Conservation (phyloP, 2,329 filamentous ascomycete species). For the Colletotrichum sansevieriae region DNA sequence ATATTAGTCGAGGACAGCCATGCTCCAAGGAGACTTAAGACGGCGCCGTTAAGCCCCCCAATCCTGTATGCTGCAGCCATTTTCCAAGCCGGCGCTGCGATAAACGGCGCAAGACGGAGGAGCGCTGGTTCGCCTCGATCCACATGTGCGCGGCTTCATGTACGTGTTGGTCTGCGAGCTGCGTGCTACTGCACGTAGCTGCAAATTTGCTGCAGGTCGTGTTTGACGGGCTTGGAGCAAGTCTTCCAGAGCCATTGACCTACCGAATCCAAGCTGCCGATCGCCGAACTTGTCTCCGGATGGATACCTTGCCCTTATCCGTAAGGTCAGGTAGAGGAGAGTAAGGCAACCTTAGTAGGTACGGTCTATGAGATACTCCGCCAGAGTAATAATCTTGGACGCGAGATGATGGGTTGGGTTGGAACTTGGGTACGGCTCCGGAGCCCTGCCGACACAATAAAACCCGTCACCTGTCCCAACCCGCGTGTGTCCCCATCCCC, state of each 20-base stretch:
- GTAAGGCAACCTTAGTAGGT: neutral
- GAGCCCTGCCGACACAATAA: constrained; percentile 41
- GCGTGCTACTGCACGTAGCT: constrained; percentile 19
- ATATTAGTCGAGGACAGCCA: constrained; percentile 19
- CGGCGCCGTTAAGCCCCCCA: constrained; percentile 12
- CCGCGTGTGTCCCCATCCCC: constrained; percentile 17
- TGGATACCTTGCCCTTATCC: constrained; percentile 20
- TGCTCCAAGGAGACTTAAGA: constrained; percentile 17
- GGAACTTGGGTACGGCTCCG: constrained; percentile 14
- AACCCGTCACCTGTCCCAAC: constrained; percentile 39
- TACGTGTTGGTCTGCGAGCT: constrained; percentile 19
- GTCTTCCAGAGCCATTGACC: constrained; percentile 13
- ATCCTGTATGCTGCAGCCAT: constrained; percentile 31
- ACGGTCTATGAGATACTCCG: constrained; percentile 26
- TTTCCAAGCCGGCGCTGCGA: constrained; percentile 28
- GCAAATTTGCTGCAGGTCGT: constrained; percentile 31
- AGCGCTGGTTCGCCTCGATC: constrained; percentile 16
- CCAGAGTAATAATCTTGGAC: constrained; percentile 24
- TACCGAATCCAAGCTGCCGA: constrained; percentile 15
- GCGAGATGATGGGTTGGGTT: constrained; percentile 36
- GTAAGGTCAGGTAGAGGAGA: constrained; percentile 2
- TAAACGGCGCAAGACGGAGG: constrained; percentile 1
- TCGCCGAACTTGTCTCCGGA: neutral
- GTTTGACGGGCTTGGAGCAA: constrained; percentile 20
- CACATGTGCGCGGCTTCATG: constrained; percentile 31